Conservation (phyloP, 306 rosid species). For the Cicer cuneatum region DNA sequence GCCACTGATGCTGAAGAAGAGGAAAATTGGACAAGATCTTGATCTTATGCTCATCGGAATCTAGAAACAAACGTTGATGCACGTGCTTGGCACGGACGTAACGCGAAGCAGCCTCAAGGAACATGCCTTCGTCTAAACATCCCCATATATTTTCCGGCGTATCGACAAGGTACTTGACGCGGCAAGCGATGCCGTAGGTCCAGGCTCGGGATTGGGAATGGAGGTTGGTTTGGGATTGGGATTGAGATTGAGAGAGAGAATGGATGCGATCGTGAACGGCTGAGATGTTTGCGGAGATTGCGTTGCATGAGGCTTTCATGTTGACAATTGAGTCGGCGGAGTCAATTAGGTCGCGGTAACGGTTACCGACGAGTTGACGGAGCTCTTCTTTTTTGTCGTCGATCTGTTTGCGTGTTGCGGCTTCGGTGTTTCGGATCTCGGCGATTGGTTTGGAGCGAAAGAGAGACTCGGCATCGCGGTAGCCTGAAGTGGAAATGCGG, state of each 20-base stretch:
- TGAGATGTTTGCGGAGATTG: conserved; percentile 76
- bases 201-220: conserved; percentile 57
- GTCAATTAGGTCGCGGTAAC: conserved; percentile 96
- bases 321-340: conserved; percentile 92
- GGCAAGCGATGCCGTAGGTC: conserved; percentile 78
- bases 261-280: conserved; percentile 64
- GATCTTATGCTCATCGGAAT: conserved; percentile 44
- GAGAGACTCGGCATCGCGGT: conserved; percentile 81
- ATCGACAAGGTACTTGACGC: conserved; percentile 92
- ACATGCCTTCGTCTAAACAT: conserved; percentile 93
- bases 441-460: conserved; percentile 78
- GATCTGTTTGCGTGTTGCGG: conserved; percentile 76
- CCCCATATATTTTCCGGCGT: conserved; percentile 98
- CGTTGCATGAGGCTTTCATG: conserved; percentile 70
- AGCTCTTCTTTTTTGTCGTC: conserved; percentile 95
- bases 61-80: conserved; percentile 49
- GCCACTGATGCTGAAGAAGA: conserved; percentile 97
- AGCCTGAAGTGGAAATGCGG: conserved; percentile 51
- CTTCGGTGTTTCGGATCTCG: conserved; percentile 87
- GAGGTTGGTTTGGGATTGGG: conserved; percentile 40
- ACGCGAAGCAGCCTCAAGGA: conserved; percentile 86
- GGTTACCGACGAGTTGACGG: conserved; percentile 93
- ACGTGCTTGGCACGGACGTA: conserved; percentile 84
- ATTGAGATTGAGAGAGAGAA: conserved; percentile 52
- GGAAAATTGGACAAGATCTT: conserved; percentile 73